These are phyloP conservation scores for Amyloporia xantha DNA, from an alignment of 768 basidiomycete species.

Conservation along the genomic window DNA sequence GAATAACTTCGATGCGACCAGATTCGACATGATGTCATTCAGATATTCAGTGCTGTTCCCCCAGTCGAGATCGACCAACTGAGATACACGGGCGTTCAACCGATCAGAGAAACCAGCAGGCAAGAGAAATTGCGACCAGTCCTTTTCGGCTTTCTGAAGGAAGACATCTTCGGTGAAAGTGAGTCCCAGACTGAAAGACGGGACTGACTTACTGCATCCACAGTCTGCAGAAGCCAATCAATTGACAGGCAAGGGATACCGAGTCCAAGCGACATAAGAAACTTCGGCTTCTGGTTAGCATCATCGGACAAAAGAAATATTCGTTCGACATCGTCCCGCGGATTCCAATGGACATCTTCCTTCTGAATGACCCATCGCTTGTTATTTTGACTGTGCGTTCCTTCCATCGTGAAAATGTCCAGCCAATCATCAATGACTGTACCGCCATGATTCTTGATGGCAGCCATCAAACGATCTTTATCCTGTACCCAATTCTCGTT, in stretches of 20 bases:
- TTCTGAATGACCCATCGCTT: conserved; percentile 49
- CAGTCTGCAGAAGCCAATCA: conserved; percentile 44
- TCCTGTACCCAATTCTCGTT: conserved; percentile 31
- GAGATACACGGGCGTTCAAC: conserved; percentile 37
- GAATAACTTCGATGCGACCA: conserved; percentile 53
- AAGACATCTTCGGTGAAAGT: too few species aligned
- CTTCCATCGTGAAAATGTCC: conserved; percentile 49
- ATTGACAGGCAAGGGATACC: conserved; percentile 77
- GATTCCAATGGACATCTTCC: conserved; percentile 41
- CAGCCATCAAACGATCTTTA: conserved; percentile 35
- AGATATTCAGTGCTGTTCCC: conserved; percentile 45
- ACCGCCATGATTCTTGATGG: conserved; percentile 48
- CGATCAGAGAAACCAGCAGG: conserved; percentile 41
- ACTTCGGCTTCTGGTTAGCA: conserved; percentile 68
- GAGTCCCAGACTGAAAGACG: background rate
- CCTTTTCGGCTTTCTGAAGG: conserved; percentile 21
- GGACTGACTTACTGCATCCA: conserved; percentile 21
- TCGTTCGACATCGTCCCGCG: conserved; percentile 38
- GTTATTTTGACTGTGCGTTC: conserved; percentile 33
- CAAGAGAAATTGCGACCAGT: conserved; percentile 61
- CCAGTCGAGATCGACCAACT: conserved; percentile 44
- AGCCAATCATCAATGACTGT: conserved; percentile 58
- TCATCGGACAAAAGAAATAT: conserved; percentile 67
- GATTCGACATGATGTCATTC: conserved; percentile 50
- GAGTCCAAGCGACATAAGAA: conserved; percentile 72